Evolutionary conservation across 2,329 filamentous ascomycete genomes (phyloP).

Genomic region (Colletotrichum abscissum): DNA sequence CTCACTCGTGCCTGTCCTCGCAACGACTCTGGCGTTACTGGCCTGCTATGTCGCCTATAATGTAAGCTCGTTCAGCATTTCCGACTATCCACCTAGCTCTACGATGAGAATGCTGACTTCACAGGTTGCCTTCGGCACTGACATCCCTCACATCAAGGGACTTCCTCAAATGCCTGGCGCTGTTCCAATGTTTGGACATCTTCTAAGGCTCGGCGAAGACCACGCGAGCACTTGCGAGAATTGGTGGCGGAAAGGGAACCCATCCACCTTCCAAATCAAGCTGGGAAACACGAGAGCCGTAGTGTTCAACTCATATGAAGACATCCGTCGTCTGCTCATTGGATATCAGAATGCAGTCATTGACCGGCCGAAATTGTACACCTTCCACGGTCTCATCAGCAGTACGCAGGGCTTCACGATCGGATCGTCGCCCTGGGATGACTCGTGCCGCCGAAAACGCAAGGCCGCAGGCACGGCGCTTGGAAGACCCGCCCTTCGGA

Average conservation of each 20-base stretch:
- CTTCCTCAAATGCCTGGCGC: constrained; percentile 69
- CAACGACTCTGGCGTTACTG: neutral
- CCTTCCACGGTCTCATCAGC: constrained; percentile 84
- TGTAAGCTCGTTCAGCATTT: neutral
- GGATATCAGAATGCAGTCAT: constrained; percentile 82
- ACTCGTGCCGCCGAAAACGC: constrained; percentile 80
- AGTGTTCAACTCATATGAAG: constrained; percentile 82
- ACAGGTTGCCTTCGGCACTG: constrained; percentile 57
- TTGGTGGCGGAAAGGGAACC: constrained; percentile 70
- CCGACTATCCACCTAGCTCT: neutral
- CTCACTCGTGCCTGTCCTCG: neutral
- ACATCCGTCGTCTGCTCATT: constrained; percentile 80
- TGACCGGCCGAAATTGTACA: constrained; percentile 82
- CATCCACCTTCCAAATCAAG: constrained; percentile 72
- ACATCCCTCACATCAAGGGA: constrained; percentile 69
- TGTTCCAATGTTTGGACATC: constrained; percentile 71
- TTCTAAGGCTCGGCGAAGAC: constrained; percentile 68
- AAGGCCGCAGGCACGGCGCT: constrained; percentile 84
- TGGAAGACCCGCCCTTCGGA: constrained; percentile 79
- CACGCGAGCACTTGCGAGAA: constrained; percentile 65
- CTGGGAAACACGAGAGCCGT: constrained; percentile 78
- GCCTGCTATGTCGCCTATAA: neutral
- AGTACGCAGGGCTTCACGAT: constrained; percentile 84
- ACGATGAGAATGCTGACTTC: constrained; percentile 10
- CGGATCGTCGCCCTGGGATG: constrained; percentile 86